Percentiles rank a stretch among this genome's conserved stretches.
phyloP scores from a whole-genome alignment of 352 stramenopile genomes.

The Globisporangium abappressorium region DNA sequence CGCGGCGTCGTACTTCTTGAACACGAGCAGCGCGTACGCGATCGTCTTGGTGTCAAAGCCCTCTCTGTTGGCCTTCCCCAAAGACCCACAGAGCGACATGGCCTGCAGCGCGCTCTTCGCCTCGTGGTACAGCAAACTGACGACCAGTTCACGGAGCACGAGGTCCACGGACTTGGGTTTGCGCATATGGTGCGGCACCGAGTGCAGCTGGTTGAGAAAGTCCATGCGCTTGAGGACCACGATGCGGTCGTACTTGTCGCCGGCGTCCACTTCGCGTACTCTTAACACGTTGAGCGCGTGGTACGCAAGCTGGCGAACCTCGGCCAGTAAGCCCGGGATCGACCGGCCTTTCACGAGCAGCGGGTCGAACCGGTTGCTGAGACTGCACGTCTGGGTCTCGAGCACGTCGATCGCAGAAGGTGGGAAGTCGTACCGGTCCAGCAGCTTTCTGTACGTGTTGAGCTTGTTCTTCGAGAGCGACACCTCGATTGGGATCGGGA shows the following conservation, averaged over 20 bases:
- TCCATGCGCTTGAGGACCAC: constrained; percentile 26
- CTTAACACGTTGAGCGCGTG: constrained; percentile 38
- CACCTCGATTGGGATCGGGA: constrained; percentile 33
- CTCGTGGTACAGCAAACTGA: constrained; percentile 39
- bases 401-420: constrained; percentile 65
- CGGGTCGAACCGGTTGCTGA: constrained; percentile 61
- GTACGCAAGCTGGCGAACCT: constrained; percentile 47
- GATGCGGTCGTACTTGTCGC: constrained; percentile 16
- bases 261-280: constrained; percentile 38
- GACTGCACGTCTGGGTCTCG: constrained; percentile 32
- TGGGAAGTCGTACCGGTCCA: constrained; percentile 60
- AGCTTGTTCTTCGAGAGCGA: constrained; percentile 38
- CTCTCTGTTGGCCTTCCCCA: constrained; percentile 40
- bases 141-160: constrained; percentile 46
- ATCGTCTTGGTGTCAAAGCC: constrained; percentile 41
- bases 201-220: constrained; percentile 34
- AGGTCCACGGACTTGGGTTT: constrained; percentile 31
- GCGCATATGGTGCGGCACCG: constrained; percentile 26
- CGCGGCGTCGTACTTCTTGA: constrained; percentile 46
- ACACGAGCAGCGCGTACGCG: constrained; percentile 48
- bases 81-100: constrained; percentile 14
- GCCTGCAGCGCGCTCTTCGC: constrained; percentile 30
- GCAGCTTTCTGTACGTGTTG: constrained; percentile 51
- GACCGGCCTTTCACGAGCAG: constrained; percentile 36
- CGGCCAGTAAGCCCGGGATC: constrained; percentile 34